These are phyloP conservation scores for Pichia paraexigua DNA, from an alignment of 805 yeast genomes.

Conservation along the genomic window DNA sequence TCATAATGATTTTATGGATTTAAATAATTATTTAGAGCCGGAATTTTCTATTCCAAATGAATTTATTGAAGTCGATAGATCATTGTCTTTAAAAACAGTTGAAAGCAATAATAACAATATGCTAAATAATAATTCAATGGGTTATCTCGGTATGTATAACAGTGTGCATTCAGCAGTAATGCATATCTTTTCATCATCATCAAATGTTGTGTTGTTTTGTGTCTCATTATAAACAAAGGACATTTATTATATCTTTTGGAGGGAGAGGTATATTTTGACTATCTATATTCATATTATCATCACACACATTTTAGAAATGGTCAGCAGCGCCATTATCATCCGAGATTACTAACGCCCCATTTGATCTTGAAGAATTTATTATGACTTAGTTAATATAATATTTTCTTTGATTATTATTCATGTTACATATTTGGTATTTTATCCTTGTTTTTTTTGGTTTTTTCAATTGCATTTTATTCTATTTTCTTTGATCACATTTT, in stretches of 20 bases:
- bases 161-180: conserved; percentile 36
- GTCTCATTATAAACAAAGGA: neutral
- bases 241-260: neutral
- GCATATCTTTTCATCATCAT: conserved; percentile 11
- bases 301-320: conserved; percentile 13
- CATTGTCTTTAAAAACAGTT: conserved; percentile 10
- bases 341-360: conserved; percentile 22
- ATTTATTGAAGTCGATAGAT: conserved; percentile 19
- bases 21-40: conserved; percentile 10
- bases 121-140: conserved; percentile 13
- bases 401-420: neutral
- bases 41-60: conserved; percentile 19
- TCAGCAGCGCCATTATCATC: conserved; percentile 35
- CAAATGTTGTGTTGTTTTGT: conserved; percentile 3
- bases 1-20: conserved; percentile 1
- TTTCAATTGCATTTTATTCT: neutral
- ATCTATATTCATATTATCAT: neutral
- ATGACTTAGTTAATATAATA: conserved; percentile 5
- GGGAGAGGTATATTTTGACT: conserved; percentile 1
- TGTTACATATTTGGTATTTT: neutral
- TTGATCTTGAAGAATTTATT: conserved; percentile 27
- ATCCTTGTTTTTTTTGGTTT: neutral
- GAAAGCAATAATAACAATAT: neutral
- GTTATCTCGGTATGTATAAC: conserved; percentile 29
- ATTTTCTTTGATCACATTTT: no score